Conservation (phyloP, 345 rosid species). For the Populus davidiana region DNA sequence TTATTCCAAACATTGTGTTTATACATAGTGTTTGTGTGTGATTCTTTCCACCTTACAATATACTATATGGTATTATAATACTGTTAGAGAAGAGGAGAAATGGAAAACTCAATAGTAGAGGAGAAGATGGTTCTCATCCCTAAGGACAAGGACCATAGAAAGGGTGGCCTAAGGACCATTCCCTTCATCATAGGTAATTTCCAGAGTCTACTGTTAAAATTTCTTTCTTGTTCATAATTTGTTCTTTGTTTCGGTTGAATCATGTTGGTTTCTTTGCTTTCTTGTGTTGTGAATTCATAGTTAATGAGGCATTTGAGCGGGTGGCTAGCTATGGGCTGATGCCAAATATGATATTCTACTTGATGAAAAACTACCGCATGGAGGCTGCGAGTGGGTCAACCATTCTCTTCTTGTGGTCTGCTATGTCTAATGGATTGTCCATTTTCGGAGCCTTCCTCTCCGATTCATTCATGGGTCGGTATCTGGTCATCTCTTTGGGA, state of each 20-base stretch:
- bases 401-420: slow-evolving; percentile 61
- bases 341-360: slow-evolving; percentile 66
- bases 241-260: not conserved
- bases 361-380: slow-evolving; percentile 50
- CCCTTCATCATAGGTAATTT: slow-evolving; percentile 4
- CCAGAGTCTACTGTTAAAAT: not conserved
- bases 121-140: not conserved
- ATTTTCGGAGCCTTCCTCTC: slow-evolving; percentile 67
- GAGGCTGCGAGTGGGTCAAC: slow-evolving; percentile 59
- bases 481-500: slow-evolving; percentile 60
- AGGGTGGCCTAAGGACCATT: not conserved
- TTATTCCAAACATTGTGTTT: not conserved
- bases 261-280: not conserved
- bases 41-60: not conserved
- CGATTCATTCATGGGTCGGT: slow-evolving; percentile 74
- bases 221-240: not conserved
- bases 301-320: slow-evolving; percentile 77
- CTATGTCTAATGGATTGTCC: slow-evolving; percentile 62
- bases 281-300: slow-evolving; percentile 27
- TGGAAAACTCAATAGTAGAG: not conserved
- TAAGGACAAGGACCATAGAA: not conserved
- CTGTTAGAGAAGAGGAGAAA: not conserved
- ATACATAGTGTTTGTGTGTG: not conserved
- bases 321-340: slow-evolving; percentile 73
- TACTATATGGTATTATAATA: not conserved